Conservation (phyloP, 441 rosid genomes). For the Lepidium campestre region DNA sequence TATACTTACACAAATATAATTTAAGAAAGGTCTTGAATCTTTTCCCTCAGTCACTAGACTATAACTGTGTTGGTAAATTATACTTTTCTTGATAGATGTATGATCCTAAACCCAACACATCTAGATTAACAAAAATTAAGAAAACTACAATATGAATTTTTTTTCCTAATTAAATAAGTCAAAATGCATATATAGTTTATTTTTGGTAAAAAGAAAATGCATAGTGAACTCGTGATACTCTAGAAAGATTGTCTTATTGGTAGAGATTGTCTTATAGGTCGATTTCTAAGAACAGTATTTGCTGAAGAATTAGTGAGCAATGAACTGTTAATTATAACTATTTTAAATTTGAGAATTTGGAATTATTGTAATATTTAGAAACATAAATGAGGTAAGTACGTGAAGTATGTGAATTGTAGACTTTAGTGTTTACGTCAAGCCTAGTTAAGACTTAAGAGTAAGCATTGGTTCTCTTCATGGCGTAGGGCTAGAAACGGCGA, state of each 20-base stretch:
- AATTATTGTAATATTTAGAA: not conserved
- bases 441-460: not conserved
- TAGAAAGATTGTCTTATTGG: not conserved
- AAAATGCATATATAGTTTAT: no score
- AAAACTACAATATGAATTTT: no score
- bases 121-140: no score
- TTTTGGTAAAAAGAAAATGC: no score
- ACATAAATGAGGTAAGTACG: not conserved
- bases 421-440: conserved; percentile 2
- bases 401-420: not conserved
- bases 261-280: not conserved
- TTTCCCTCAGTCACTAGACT: no score
- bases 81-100: no score
- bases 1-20: no score
- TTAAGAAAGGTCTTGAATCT: no score
- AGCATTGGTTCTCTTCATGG: conserved; percentile 9
- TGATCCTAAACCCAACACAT: no score
- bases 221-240: not conserved
- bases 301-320: not conserved
- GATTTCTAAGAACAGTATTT: not conserved
- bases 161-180: no score
- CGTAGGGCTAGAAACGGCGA: not conserved
- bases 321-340: not conserved
- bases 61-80: no score
- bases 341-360: not conserved